Evolutionary conservation across 2,329 filamentous ascomycete species (phyloP), one percentile per base, ranked within the genome.

Genomic region (Aureobasidium namibiae): DNA sequence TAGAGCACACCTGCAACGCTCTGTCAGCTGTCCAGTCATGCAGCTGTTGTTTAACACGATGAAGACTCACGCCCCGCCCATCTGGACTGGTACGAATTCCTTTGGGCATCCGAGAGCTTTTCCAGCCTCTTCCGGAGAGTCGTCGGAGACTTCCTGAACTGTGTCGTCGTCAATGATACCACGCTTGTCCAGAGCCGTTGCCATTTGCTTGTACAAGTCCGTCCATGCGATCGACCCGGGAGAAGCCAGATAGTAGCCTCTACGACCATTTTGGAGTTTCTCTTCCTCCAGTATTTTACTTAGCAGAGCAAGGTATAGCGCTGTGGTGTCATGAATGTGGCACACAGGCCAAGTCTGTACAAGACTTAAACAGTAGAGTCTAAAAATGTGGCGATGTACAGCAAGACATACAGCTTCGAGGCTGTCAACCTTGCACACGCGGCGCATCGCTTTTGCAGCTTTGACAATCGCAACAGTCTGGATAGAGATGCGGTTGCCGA

Each of bases 281-380:
- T 71, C 65, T 1, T 67, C 74, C 1, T 61, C 63, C 2, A 82
- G 63, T 13, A 82, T 82, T 2, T 66, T 69, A 1, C 71, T 70
- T 7, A 82, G 63, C 0, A 82, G 68, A 2, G 73, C 65, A 1
- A 81, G 52, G 56, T 81, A 82, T 0, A 82, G 63, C 0, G 65
- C 65, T 0, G 75, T 72, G 34, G 74, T 82, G 59, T 83, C 80
- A 0, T 65, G 10, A 4, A 82, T 65, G 58, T 82, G 78, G 60
- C 76, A 80, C 6, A 83, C 80, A 0, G 80, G 80, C 80, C 80
- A 82, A 1, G 67, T 70, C 75, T 65, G n/a, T 21, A 33, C 31
- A 33, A 33, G 31, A 11, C 11, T n/a, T n/a, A n/a, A n/a, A n/a
- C n/a, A n/a, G n/a, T n/a, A n/a, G n/a, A n/a, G n/a, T n/a, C n/a